Evolutionary conservation across 192 early-diverging fungal species (phyloP), one percentile per base, ranked within the genome.

Genomic region (Coemansia sp.): DNA sequence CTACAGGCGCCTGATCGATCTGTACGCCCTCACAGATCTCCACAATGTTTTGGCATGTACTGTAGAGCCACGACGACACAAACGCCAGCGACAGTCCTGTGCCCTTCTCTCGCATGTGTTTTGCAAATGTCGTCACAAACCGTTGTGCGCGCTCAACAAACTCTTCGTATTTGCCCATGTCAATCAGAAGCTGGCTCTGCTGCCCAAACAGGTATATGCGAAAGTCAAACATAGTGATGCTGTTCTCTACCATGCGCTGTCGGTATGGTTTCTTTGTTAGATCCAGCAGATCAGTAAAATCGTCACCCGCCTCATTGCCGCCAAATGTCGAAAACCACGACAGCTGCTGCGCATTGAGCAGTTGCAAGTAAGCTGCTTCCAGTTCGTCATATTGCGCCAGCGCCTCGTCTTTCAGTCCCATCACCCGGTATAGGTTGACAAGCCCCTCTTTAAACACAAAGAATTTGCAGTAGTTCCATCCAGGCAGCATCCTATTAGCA

Each of bases 381-480:
- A 99, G 84, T 76, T 99, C 97, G 73, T 99, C 97, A 66, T 98
- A 99, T 65, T 96, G 92, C 29, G 92, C 72, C 53, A 98, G 75
- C 6, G 97, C 93, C 54, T 96, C 97, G 53, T 94, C 94, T 42
- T 85, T 80, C 33, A 97, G 72, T 52, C 86, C 92, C 87, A 98
- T 88, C 54, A 91, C 86, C 71, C 96, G 94, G 80, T 90, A 97
- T 6, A 92, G 86, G 32, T 85, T 85, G 19, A 93, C 91, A 21
- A 97, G 81, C 9, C 88, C 88, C 70, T 99, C 96, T 79, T 99
- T 99, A 57, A 96, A 72, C 51, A 97, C 88, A 72, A 99, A 99
- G 74, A 95, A 98, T 53, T 87, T 89, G 75, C 96, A 98, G 77
- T 97, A 99, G 75, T 99, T 99, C 97, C 97, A 99, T 0, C 97